Conservation (phyloP, 1,284 basidiomycete species). For the Cystobasidium pallidum region DNA sequence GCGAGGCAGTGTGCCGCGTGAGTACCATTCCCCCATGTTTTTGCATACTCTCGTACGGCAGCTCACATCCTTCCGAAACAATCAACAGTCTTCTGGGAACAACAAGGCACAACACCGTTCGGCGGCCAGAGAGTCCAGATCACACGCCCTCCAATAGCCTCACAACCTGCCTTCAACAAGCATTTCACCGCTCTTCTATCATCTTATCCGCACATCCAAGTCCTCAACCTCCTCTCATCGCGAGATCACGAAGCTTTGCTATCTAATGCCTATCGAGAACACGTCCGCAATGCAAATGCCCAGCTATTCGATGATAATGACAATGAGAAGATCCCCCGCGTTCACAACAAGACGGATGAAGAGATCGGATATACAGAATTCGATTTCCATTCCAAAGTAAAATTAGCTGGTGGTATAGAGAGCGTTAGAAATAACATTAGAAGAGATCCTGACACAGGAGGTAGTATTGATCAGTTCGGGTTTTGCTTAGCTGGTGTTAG, state of each 20-base stretch:
- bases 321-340: neutral
- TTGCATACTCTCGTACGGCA: no score
- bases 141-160: conserved; percentile 84
- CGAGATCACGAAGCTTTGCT: conserved; percentile 83
- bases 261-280: conserved; percentile 77
- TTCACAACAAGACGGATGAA: neutral
- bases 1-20: conserved; percentile 88
- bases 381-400: conserved; percentile 88
- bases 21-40: no score
- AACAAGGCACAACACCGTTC: conserved; percentile 81
- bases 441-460: conserved; percentile 63
- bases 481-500: conserved; percentile 66
- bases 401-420: conserved; percentile 79
- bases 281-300: conserved; percentile 63
- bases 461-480: conserved; percentile 76
- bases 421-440: conserved; percentile 69
- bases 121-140: conserved; percentile 83
- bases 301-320: conserved; percentile 53
- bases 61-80: neutral
- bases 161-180: conserved; percentile 92
- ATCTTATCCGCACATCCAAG: conserved; percentile 50
- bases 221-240: conserved; percentile 62
- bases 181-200: conserved; percentile 76
- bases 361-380: conserved; percentile 72
- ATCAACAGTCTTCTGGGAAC: conserved; percentile 91